Conservation (phyloP, 2,329 filamentous ascomycete genomes). For the Dryadomyces sulphureus region DNA sequence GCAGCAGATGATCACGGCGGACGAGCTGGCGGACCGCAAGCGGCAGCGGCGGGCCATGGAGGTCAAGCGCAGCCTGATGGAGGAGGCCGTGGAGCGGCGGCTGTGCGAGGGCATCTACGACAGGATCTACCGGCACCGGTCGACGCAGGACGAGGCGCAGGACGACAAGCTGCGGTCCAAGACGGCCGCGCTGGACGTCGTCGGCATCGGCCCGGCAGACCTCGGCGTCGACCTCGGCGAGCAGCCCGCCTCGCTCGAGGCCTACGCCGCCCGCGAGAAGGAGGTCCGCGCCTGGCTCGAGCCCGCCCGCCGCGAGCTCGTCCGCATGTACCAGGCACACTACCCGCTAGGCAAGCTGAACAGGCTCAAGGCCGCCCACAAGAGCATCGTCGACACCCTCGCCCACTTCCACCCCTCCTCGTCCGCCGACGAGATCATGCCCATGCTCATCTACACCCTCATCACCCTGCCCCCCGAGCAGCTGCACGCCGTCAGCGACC, state of each 20-base stretch:
- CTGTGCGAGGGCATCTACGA: conserved; percentile 76
- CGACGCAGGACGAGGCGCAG: conserved; percentile 82
- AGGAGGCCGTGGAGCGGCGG: conserved; percentile 82
- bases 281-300: conserved; percentile 62
- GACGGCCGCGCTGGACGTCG: conserved; percentile 76
- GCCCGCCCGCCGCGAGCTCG: conserved; percentile 54
- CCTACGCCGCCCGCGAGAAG: conserved; percentile 42
- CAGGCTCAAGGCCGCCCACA: conserved; percentile 76
- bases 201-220: conserved; percentile 79
- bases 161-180: conserved; percentile 92
- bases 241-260: conserved; percentile 34
- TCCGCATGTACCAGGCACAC: conserved; percentile 71
- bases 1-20: conserved; percentile 81
- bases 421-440: conserved; percentile 92
- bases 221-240: conserved; percentile 62
- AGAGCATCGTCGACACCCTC: conserved; percentile 81
- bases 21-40: conserved; percentile 70
- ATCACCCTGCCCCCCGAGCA: conserved; percentile 79
- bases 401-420: conserved; percentile 59
- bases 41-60: conserved; percentile 66
- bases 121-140: conserved; percentile 81
- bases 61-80: conserved; percentile 58
- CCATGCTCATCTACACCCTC: conserved; percentile 89
- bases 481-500: conserved; percentile 82
- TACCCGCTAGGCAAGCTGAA: conserved; percentile 87